phyloP scores from a whole-genome alignment of 164 flowering plant species.

The Paratinospora sagittata region DNA sequence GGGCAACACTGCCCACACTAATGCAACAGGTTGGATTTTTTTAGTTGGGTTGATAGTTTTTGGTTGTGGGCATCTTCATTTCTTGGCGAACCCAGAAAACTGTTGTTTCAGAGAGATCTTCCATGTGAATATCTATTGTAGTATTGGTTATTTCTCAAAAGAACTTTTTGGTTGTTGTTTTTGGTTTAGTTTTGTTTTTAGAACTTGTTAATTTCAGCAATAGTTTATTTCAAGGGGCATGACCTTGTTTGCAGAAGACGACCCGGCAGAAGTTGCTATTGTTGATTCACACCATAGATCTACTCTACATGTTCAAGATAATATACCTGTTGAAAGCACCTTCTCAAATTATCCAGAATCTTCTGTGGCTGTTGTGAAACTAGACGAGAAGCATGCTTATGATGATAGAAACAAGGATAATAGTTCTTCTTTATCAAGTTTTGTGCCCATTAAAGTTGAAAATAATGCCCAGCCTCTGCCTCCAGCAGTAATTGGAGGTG shows the following conservation, averaged over 20 bases:
- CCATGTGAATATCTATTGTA: no score
- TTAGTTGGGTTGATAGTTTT: no score
- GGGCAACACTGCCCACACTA: background rate
- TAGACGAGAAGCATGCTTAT: conserved; percentile 6
- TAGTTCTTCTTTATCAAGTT: conserved; percentile 12
- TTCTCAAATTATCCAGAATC: conserved; percentile 8
- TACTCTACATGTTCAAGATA: conserved; percentile 15
- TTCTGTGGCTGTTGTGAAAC: conserved; percentile 10
- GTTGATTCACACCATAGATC: conserved; percentile 17
- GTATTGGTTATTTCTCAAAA: background rate
- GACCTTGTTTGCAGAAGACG: conserved; percentile 21
- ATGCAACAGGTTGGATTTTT: background rate
- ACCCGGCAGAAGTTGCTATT: conserved; percentile 14
- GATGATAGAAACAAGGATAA: conserved; percentile 9
- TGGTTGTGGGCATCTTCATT: background rate
- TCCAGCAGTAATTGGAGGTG: conserved; percentile 8
- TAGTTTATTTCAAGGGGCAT: background rate
- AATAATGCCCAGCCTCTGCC: conserved; percentile 18
- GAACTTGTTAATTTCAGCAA: background rate
- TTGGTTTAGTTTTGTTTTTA: conserved; percentile 2
- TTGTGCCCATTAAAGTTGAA: conserved; percentile 12
- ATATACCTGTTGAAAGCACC: conserved; percentile 8
- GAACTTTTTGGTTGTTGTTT: background rate
- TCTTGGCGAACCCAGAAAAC: no score
- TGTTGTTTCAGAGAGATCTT: no score